These are phyloP conservation scores for Neurospora tetraspora DNA, from an alignment of 495 filamentous ascomycete species.

Conservation along the genomic window DNA sequence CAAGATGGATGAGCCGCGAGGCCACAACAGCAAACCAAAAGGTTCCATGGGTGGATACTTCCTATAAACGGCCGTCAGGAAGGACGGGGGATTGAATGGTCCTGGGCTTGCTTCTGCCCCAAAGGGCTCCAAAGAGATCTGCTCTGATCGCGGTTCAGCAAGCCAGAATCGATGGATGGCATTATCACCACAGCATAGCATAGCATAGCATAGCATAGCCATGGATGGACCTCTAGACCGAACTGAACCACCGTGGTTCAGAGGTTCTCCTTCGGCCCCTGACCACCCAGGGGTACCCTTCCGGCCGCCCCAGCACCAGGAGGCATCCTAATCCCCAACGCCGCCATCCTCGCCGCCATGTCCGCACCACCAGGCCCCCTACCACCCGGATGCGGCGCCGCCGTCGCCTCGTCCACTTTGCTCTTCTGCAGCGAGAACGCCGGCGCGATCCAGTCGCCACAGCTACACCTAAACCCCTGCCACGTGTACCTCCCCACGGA, in stretches of 20 bases:
- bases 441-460: constrained; percentile 83
- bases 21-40: too few relatives aligned
- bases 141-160: too few relatives aligned
- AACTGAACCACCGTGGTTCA: constrained; percentile 4
- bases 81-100: too few relatives aligned
- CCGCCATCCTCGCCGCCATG: constrained; percentile 11
- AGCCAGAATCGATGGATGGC: not conserved
- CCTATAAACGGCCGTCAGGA: too few relatives aligned
- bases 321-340: constrained; percentile 25
- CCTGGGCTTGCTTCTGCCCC: too few relatives aligned
- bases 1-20: too few relatives aligned
- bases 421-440: constrained; percentile 75
- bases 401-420: constrained; percentile 62
- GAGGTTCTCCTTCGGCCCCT: constrained; percentile 15
- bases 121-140: too few relatives aligned
- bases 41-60: too few relatives aligned
- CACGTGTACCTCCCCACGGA: constrained; percentile 90
- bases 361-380: constrained; percentile 7
- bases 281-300: not conserved
- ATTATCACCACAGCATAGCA: not conserved
- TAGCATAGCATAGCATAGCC: not conserved
- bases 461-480: constrained; percentile 91
- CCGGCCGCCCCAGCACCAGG: constrained; percentile 8
- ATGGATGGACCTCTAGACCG: not conserved
- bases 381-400: not conserved